These are phyloP conservation scores for Tolypocladium tropicale DNA, from an alignment of 2,329 filamentous ascomycete species.

Conservation along the genomic window DNA sequence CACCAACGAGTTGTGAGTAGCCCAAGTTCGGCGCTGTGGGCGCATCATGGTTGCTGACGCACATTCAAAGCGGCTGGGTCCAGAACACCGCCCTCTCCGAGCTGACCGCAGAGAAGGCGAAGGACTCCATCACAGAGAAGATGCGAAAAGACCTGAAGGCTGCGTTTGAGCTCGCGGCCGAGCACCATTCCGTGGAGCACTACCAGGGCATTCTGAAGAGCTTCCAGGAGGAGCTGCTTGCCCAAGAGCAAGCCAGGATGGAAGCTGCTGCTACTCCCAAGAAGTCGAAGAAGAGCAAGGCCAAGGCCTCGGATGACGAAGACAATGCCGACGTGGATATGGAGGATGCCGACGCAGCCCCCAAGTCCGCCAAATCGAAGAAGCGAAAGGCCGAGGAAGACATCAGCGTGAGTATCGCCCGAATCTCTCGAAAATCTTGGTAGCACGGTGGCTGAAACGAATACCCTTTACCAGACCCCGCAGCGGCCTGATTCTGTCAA, in stretches of 20 bases:
- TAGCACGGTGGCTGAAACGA: slow-evolving; percentile 6
- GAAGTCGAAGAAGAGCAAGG: slow-evolving; percentile 35
- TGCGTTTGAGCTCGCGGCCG: slow-evolving; percentile 71
- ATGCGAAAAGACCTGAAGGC: slow-evolving; percentile 68
- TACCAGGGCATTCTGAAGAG: slow-evolving; percentile 74
- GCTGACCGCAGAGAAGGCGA: slow-evolving; percentile 63
- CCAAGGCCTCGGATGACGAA: slow-evolving; percentile 43
- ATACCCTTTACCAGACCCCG: slow-evolving; percentile 35
- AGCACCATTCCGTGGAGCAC: slow-evolving; percentile 65
- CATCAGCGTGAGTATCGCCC: slow-evolving; percentile 32
- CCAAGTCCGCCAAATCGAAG: slow-evolving; percentile 52
- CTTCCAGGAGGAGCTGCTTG: slow-evolving; percentile 55
- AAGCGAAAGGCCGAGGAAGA: slow-evolving; percentile 86
- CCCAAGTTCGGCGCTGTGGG: background rate
- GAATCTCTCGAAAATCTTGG: too few relatives aligned
- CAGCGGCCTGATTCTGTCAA: slow-evolving; percentile 52
- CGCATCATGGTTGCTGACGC: slow-evolving; percentile 6
- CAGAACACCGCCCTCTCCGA: slow-evolving; percentile 73
- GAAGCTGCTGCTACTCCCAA: slow-evolving; percentile 30
- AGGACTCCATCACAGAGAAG: slow-evolving; percentile 60
- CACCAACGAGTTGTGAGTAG: slow-evolving; percentile 92
- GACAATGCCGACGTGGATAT: slow-evolving; percentile 54
- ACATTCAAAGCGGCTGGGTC: slow-evolving; percentile 67
- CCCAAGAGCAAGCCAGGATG: slow-evolving; percentile 38
- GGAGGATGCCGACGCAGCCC: slow-evolving; percentile 47